These are phyloP conservation scores for Calonectria multiphialidica DNA, from an alignment of 2,329 filamentous ascomycete genomes.

Conservation along the genomic window DNA sequence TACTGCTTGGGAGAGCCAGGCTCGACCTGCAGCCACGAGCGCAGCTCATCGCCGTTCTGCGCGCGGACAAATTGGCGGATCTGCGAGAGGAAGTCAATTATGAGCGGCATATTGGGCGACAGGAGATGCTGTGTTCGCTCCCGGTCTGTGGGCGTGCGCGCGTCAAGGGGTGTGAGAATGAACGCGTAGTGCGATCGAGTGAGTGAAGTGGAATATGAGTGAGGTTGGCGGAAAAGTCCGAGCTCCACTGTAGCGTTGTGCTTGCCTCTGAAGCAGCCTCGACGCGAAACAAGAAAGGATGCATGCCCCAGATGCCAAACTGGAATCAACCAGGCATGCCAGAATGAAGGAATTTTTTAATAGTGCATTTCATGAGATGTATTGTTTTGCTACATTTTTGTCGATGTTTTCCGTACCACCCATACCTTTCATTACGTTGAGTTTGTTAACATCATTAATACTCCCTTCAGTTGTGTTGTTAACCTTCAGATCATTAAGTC, in stretches of 20 bases:
- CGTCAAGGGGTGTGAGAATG: background rate
- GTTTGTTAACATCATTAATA: too few species aligned
- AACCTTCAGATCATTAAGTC: too few species aligned
- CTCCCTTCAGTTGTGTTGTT: too few species aligned
- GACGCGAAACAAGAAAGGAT: too few species aligned
- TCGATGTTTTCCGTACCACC: background rate
- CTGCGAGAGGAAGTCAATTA: slow-evolving; percentile 76
- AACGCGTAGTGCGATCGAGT: slow-evolving; percentile 2
- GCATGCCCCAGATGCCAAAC: background rate
- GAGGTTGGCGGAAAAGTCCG: slow-evolving; percentile 22
- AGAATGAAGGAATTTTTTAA: too few species aligned
- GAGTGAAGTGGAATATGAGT: slow-evolving; percentile 20
- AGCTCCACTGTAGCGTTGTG: slow-evolving; percentile 33
- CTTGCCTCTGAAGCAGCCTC: background rate
- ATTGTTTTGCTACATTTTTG: background rate
- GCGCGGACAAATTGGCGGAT: slow-evolving; percentile 68
- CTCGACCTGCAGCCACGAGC: slow-evolving; percentile 81
- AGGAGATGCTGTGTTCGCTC: background rate
- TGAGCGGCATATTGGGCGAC: slow-evolving; percentile 65
- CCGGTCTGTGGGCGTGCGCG: background rate
- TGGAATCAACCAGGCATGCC: too few species aligned
- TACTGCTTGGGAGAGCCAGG: slow-evolving; percentile 77
- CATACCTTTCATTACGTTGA: too few species aligned
- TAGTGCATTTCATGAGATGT: too few species aligned
- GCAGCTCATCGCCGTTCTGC: slow-evolving; percentile 74